Evolutionary conservation across 495 filamentous ascomycete genomes (phyloP).

Genomic region (Neurospora discreta): DNA sequence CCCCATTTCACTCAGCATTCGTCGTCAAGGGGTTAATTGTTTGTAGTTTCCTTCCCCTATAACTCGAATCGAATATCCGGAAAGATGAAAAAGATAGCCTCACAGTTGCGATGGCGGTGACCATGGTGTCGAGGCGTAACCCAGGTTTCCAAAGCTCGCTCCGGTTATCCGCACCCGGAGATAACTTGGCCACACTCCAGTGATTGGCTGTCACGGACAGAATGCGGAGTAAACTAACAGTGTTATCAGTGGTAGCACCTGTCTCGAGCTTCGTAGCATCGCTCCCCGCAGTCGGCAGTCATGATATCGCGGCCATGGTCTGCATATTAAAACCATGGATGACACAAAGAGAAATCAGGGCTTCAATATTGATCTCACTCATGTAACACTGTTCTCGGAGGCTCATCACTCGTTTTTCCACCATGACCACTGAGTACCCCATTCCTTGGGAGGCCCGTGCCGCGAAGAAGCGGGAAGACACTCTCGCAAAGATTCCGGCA

Average conservation of each 20-base stretch:
- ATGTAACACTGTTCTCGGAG: background rate
- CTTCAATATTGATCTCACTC: background rate
- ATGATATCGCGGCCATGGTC: background rate
- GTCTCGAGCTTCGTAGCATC: background rate
- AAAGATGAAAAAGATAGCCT: too few species aligned
- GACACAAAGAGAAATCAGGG: background rate
- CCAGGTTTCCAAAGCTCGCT: too few species aligned
- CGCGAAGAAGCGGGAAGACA: conserved; percentile 12
- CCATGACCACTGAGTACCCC: background rate
- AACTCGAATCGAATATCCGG: too few species aligned
- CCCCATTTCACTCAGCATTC: background rate
- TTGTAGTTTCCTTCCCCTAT: background rate
- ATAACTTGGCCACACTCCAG: background rate
- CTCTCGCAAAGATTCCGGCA: conserved; percentile 12
- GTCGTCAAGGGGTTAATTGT: too few species aligned
- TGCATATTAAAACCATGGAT: background rate
- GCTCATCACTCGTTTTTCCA: background rate
- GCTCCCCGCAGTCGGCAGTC: background rate
- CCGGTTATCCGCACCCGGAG: background rate
- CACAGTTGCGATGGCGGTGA: background rate
- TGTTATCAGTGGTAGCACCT: background rate
- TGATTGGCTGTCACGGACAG: background rate
- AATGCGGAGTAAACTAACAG: background rate
- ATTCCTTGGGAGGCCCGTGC: conserved; percentile 15
- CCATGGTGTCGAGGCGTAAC: background rate